A percentile compares a stretch with the other conserved stretches of the same genome.
Conservation (phyloP, 2,329 filamentous ascomycete genomes). For the Pyrenophora teres region DNA sequence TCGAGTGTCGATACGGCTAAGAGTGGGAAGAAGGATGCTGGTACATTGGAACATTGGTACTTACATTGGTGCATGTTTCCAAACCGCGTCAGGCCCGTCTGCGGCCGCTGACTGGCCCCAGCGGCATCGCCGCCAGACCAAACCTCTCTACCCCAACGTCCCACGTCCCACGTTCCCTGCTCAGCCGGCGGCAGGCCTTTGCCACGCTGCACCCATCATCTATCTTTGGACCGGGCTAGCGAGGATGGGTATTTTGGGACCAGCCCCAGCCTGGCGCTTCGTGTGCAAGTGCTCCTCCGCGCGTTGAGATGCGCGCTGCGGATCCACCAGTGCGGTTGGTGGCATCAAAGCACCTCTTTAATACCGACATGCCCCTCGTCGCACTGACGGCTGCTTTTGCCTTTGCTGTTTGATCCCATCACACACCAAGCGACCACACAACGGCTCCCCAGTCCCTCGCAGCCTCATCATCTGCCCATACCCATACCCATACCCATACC, state of each 20-base stretch:
- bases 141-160: background rate
- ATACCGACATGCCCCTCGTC: slow-evolving; percentile 9
- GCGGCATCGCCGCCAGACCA: background rate
- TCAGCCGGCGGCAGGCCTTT: background rate
- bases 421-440: background rate
- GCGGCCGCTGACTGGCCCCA: too few species aligned
- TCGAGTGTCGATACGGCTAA: background rate
- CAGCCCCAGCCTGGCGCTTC: slow-evolving; percentile 15
- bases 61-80: too few species aligned
- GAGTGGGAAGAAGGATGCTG: too few species aligned
- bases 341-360: slow-evolving; percentile 1
- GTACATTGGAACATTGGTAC: too few species aligned
- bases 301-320: slow-evolving; percentile 11
- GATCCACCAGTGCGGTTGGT: slow-evolving; percentile 2
- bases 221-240: slow-evolving; percentile 13
- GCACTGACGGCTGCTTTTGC: background rate
- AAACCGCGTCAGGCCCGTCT: too few species aligned
- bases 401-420: background rate
- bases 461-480: slow-evolving; percentile 13
- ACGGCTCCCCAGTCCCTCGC: background rate
- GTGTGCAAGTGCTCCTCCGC: slow-evolving; percentile 9
- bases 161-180: background rate
- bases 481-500: background rate
- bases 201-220: slow-evolving; percentile 8
- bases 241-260: slow-evolving; percentile 13